Conservation (phyloP, 768 basidiomycete species). For the Leccinum boreale region DNA sequence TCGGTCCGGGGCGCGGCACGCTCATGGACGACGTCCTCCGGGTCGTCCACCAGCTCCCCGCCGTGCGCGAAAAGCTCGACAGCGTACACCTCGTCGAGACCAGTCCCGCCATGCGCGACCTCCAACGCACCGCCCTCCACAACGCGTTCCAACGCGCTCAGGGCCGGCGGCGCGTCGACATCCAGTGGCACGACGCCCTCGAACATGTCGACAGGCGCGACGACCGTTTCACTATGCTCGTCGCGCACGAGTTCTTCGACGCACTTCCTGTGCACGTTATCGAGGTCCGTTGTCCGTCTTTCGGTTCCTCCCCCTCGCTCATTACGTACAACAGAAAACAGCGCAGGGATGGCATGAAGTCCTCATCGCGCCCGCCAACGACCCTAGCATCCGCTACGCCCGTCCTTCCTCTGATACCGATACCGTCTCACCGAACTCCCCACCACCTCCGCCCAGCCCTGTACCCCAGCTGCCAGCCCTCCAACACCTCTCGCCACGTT, state of each 20-base stretch:
- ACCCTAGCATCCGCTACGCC: conserved; percentile 34
- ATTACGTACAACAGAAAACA: conserved; percentile 53
- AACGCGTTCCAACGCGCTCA: conserved; percentile 20
- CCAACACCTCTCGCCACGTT: conserved; percentile 30
- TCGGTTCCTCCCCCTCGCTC: not conserved
- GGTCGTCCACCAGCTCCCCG: conserved; percentile 43
- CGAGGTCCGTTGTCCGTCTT: conserved; percentile 49
- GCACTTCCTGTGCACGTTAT: conserved; percentile 90
- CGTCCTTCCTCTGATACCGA: conserved; percentile 14
- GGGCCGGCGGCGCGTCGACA: conserved; percentile 27
- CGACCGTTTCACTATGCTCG: conserved; percentile 70
- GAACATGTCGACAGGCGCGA: conserved; percentile 56
- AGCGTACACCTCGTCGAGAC: conserved; percentile 80
- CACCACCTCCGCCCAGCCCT: not conserved
- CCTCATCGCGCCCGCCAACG: conserved; percentile 51
- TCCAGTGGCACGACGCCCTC: conserved; percentile 74
- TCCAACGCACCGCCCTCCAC: conserved; percentile 56
- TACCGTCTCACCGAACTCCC: conserved; percentile 5
- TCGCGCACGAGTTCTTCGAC: conserved; percentile 98
- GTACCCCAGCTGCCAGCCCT: not conserved
- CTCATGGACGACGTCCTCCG: conserved; percentile 86
- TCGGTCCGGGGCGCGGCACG: conserved; percentile 93
- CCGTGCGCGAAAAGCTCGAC: conserved; percentile 34
- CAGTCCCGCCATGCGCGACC: conserved; percentile 58
- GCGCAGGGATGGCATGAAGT: conserved; percentile 84